Percentiles rank a stretch among this genome's conserved stretches.
Evolutionary conservation across 73 alveolate species (phyloP).

Genomic region (Paramecium caudatum): DNA sequence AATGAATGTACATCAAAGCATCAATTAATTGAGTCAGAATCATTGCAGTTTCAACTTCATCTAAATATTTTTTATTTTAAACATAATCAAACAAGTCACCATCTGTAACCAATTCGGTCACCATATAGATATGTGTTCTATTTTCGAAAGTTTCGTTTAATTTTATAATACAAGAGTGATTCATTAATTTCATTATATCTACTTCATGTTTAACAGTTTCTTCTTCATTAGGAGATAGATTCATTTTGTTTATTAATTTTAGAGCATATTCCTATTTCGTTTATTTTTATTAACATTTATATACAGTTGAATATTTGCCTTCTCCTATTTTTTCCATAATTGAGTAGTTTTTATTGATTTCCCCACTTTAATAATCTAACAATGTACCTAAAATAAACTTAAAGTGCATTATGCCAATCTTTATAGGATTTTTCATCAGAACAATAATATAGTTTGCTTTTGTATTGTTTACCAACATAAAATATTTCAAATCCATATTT

Average conservation of each 20-base stretch:
- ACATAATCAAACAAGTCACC: conserved; percentile 68
- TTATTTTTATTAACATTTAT: conserved; percentile 26
- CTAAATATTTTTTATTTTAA: background rate
- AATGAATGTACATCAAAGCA: conserved; percentile 75
- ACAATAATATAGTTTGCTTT: background rate
- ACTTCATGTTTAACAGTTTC: conserved; percentile 59
- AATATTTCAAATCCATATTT: conserved; percentile 31
- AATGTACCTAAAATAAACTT: conserved; percentile 32
- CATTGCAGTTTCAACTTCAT: conserved; percentile 54
- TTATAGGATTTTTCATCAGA: background rate
- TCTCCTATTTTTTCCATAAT: conserved; percentile 35
- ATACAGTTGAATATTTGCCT: conserved; percentile 10
- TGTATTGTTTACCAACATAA: conserved; percentile 48
- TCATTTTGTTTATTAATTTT: conserved; percentile 20
- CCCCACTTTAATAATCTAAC: conserved; percentile 30
- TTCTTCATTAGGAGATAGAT: background rate
- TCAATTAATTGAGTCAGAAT: conserved; percentile 74
- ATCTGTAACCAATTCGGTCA: conserved; percentile 42
- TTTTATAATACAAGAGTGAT: conserved; percentile 59
- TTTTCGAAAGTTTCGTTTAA: conserved; percentile 37
- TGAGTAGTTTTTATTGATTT: conserved; percentile 45
- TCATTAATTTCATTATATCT: conserved; percentile 9
- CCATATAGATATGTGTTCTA: conserved; percentile 54
- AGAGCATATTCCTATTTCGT: conserved; percentile 7
- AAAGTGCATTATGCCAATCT: conserved; percentile 12